These are phyloP conservation scores for Gracilaria gracilis DNA, from an alignment of 23 red algal species.

Conservation along the genomic window DNA sequence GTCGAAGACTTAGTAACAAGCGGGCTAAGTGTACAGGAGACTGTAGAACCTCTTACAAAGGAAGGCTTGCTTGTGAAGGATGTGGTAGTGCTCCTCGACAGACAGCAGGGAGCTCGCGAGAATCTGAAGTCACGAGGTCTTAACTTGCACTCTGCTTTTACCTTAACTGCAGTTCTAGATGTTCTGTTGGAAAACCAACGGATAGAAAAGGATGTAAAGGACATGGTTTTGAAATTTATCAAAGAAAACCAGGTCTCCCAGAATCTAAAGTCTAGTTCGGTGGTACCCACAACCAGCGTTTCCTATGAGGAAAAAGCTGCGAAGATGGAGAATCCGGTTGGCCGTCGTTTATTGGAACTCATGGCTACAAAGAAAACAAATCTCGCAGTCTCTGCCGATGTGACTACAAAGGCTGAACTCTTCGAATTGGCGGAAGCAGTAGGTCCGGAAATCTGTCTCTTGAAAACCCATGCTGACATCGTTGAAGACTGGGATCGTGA, in stretches of 20 bases:
- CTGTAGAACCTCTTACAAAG: constrained; percentile 65
- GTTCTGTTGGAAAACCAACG: constrained; percentile 38
- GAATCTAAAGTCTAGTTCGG: not conserved
- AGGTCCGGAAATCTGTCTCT: constrained; percentile 88
- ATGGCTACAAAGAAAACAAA: constrained; percentile 85
- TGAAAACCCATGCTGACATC: constrained; percentile 97
- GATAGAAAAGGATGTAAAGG: constrained; percentile 51
- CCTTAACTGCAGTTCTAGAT: constrained; percentile 58
- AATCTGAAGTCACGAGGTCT: constrained; percentile 62
- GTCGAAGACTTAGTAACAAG: constrained; percentile 96
- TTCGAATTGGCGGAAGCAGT: constrained; percentile 77
- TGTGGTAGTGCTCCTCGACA: constrained; percentile 89
- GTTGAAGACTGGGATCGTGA: constrained; percentile 86
- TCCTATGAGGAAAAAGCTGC: constrained; percentile 55
- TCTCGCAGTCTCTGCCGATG: constrained; percentile 93
- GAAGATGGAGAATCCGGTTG: constrained; percentile 52
- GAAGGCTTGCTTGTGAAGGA: constrained; percentile 69
- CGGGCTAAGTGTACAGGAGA: constrained; percentile 93
- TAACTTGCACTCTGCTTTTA: constrained; percentile 72
- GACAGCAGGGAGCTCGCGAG: constrained; percentile 89
- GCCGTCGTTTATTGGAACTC: constrained; percentile 69
- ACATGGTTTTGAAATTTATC: constrained; percentile 73
- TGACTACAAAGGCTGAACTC: constrained; percentile 76
- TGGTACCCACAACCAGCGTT: not conserved
- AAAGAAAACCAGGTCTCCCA: constrained; percentile 59